Percentiles rank a stretch among this genome's conserved stretches.
Evolutionary conservation across 83 land plant genomes (phyloP).

Genomic region (Isoetes engelmannii): DNA sequence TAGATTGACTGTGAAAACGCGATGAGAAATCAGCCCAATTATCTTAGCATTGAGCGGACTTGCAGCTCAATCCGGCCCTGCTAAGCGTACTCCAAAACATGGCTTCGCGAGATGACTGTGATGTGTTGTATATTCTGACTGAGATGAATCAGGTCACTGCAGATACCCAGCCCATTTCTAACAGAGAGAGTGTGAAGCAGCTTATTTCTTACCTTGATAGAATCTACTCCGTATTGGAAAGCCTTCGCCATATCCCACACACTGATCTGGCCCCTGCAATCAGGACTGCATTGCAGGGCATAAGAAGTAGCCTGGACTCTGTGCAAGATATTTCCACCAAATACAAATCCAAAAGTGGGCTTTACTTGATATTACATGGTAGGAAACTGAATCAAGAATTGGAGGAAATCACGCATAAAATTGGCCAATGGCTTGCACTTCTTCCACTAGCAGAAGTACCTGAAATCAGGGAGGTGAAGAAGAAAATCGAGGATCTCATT

Average conservation of each 20-base stretch:
- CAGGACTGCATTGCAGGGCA: neutral
- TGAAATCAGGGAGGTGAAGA: neutral
- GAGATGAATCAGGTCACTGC: no score
- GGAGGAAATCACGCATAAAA: neutral
- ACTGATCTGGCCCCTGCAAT: neutral
- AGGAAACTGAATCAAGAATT: neutral
- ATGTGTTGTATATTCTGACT: no score
- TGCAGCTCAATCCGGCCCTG: no score
- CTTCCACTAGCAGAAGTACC: neutral
- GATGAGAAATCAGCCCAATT: no score
- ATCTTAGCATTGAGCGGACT: no score
- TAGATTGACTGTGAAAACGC: no score
- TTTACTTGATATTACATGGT: neutral
- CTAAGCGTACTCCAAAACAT: no score
- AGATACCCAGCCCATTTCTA: neutral
- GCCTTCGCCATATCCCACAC: neutral
- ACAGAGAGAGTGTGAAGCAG: neutral
- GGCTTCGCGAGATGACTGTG: no score
- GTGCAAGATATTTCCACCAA: neutral
- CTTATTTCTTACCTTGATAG: neutral
- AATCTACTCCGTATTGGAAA: neutral
- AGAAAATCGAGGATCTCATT: neutral
- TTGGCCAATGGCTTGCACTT: constrained; percentile 1
- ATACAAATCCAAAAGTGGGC: neutral
- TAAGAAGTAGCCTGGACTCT: neutral